A percentile compares a stretch with the other conserved stretches of the same genome.
Conservation (phyloP, 2,329 filamentous ascomycete genomes). For the Botryosphaeria agaves region DNA sequence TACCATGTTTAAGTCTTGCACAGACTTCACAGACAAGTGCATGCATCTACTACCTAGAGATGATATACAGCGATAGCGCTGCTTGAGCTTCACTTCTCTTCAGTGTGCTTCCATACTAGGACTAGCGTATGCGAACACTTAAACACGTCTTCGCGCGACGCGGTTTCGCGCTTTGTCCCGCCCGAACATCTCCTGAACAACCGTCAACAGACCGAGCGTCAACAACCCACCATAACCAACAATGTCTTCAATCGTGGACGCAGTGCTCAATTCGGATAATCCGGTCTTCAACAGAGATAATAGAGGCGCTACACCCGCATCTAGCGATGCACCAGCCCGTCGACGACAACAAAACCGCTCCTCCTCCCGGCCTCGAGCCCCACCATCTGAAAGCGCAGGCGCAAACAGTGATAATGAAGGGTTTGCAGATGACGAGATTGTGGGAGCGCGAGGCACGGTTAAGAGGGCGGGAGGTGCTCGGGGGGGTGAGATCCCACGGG, state of each 20-base stretch:
- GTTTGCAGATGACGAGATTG: conserved; percentile 44
- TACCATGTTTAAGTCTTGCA: too few species aligned
- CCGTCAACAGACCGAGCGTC: neutral
- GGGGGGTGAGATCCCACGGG: conserved; percentile 43
- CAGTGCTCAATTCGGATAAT: conserved; percentile 29
- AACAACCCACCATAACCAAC: neutral
- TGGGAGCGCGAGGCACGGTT: conserved; percentile 33
- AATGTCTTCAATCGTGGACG: conserved; percentile 36
- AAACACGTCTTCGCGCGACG: neutral
- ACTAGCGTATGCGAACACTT: neutral
- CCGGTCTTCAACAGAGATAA: conserved; percentile 14
- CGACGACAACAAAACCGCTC: conserved; percentile 20
- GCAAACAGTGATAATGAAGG: conserved; percentile 38
- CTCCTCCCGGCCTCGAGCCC: conserved; percentile 38
- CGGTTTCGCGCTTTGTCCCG: neutral
- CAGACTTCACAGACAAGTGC: too few species aligned
- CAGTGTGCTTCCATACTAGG: too few species aligned
- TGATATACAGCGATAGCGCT: too few species aligned
- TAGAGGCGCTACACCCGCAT: conserved; percentile 10
- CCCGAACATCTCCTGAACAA: neutral
- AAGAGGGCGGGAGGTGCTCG: conserved; percentile 21
- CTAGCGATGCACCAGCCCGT: conserved; percentile 16
- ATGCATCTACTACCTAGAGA: too few species aligned
- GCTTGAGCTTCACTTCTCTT: too few species aligned
- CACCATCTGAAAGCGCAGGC: conserved; percentile 32